Evolutionary conservation across 495 filamentous ascomycete species (phyloP).

Genomic region (Tuber borchii): DNA sequence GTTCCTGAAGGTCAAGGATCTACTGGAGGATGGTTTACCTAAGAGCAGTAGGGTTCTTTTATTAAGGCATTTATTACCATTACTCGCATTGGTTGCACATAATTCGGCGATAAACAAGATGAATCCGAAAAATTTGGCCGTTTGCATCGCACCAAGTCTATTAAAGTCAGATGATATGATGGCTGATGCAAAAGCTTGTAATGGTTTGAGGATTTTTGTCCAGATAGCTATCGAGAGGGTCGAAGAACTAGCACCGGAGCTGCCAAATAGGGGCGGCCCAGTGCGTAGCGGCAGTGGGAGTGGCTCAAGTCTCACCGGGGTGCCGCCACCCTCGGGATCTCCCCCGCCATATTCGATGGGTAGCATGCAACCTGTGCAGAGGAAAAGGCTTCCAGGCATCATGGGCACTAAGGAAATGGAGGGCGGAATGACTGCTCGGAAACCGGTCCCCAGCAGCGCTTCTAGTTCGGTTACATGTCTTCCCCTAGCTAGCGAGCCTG

Average conservation of each 20-base stretch:
- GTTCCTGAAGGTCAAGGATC: constrained; percentile 23
- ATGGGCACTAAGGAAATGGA: constrained; percentile 9
- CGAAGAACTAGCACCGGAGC: constrained; percentile 32
- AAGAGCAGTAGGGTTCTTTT: constrained; percentile 47
- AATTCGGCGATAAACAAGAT: constrained; percentile 50
- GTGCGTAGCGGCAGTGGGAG: constrained; percentile 8
- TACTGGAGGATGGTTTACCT: constrained; percentile 44
- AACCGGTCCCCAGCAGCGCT: constrained; percentile 10
- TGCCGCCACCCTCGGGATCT: constrained; percentile 12
- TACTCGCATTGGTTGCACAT: constrained; percentile 47
- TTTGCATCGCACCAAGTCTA: constrained; percentile 48
- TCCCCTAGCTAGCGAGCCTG: neutral
- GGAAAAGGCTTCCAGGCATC: constrained; percentile 27
- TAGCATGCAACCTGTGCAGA: constrained; percentile 14
- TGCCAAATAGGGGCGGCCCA: constrained; percentile 18
- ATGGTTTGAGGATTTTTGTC: constrained; percentile 45
- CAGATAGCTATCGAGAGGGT: constrained; percentile 44
- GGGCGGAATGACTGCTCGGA: constrained; percentile 13
- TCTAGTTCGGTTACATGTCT: neutral
- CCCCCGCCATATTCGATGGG: constrained; percentile 27
- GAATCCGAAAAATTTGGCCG: constrained; percentile 49
- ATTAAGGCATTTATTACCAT: constrained; percentile 49
- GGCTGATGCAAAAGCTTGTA: constrained; percentile 48
- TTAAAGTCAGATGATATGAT: constrained; percentile 45
- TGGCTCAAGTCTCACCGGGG: constrained; percentile 2